Percentiles rank a stretch among this genome's conserved stretches.
These are phyloP conservation scores for Coemansia sp. DNA, from an alignment of 192 early-diverging fungal species.

Conservation along the genomic window DNA sequence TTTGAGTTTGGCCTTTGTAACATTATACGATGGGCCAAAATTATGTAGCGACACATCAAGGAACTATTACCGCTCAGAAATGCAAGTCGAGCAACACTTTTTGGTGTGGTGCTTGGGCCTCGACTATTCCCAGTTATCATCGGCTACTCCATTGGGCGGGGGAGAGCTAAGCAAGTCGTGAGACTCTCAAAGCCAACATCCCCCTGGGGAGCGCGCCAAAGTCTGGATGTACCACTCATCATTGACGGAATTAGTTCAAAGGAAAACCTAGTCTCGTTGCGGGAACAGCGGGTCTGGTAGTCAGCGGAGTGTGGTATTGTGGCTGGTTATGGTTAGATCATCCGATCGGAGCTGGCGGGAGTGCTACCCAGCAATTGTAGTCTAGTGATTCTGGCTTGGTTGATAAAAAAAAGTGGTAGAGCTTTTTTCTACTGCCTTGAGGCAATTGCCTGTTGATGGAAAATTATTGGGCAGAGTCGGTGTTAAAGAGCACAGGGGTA, in stretches of 20 bases:
- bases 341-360: too few species aligned
- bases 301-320: background rate
- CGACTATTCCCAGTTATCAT: conserved; percentile 19
- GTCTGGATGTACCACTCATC: conserved; percentile 21
- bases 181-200: conserved; percentile 14
- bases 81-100: conserved; percentile 16
- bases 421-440: too few species aligned
- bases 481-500: too few species aligned
- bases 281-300: background rate
- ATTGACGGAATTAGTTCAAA: conserved; percentile 7
- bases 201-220: conserved; percentile 7
- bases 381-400: too few species aligned
- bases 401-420: too few species aligned
- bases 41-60: conserved; percentile 11
- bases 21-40: conserved; percentile 16
- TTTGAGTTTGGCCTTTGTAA: conserved; percentile 24
- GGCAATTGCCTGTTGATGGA: too few species aligned
- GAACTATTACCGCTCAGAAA: conserved; percentile 16
- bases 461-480: too few species aligned
- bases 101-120: conserved; percentile 13
- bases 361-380: too few species aligned
- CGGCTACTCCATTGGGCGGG: background rate
- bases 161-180: conserved; percentile 16
- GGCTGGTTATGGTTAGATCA: background rate
- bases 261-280: background rate